Percentiles rank a stretch among this genome's conserved stretches.
Evolutionary conservation across 2,329 filamentous ascomycete species (phyloP).

Genomic region (Pseudogymnoascus sp.): DNA sequence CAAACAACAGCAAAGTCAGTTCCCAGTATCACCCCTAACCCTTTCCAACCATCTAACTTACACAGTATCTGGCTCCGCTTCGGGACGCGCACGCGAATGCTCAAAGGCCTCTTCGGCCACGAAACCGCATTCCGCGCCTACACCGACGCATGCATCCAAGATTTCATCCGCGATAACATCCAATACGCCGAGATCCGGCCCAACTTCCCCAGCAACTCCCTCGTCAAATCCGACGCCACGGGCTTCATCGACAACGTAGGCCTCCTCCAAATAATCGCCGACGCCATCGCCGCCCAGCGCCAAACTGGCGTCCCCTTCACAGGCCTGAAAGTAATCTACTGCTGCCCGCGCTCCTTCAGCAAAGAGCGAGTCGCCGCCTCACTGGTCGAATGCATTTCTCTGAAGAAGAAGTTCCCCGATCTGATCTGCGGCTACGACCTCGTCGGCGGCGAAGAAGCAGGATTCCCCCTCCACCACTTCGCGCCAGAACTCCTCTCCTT

Average conservation of each 20-base stretch:
- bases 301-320: constrained; percentile 41
- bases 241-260: constrained; percentile 42
- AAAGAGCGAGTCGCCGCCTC: constrained; percentile 39
- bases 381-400: constrained; percentile 50
- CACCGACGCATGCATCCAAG: constrained; percentile 48
- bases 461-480: constrained; percentile 47
- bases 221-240: constrained; percentile 49
- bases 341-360: constrained; percentile 54
- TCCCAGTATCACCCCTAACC: background rate
- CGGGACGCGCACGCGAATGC: constrained; percentile 59
- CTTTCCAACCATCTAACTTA: constrained; percentile 14
- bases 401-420: constrained; percentile 47
- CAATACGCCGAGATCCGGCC: constrained; percentile 65
- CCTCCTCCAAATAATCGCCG: constrained; percentile 52
- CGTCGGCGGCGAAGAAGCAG: constrained; percentile 56
- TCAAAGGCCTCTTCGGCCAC: constrained; percentile 65
- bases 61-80: constrained; percentile 49
- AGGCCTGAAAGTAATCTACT: constrained; percentile 64
- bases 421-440: constrained; percentile 65
- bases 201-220: constrained; percentile 58
- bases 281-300: constrained; percentile 39
- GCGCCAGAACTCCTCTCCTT: constrained; percentile 49
- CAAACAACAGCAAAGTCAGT: constrained; percentile 45
- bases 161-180: constrained; percentile 55
- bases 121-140: constrained; percentile 53